Conservation (phyloP, 148 eudicot genomes). For the Spergularia marina region DNA sequence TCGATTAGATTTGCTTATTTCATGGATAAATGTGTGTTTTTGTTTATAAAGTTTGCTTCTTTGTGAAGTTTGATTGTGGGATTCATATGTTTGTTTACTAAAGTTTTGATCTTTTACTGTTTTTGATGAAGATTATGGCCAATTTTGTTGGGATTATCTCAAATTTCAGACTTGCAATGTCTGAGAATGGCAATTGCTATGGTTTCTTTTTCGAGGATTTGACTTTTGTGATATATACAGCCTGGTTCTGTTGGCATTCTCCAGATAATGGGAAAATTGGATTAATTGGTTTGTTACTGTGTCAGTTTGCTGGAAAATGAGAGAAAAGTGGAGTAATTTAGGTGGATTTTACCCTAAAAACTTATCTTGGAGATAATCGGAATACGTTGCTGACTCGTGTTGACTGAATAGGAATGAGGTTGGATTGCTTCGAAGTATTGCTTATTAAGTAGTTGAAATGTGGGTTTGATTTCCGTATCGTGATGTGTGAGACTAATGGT, state of each 20-base stretch:
- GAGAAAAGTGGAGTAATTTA: background rate
- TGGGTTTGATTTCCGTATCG: conserved; percentile 7
- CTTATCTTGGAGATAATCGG: background rate
- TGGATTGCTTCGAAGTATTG: background rate
- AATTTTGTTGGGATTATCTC: background rate
- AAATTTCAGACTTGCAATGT: background rate
- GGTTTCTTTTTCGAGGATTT: background rate
- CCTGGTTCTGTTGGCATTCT: background rate
- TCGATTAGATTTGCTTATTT: background rate
- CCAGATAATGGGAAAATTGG: background rate
- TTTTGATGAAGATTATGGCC: background rate
- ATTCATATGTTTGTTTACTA: background rate
- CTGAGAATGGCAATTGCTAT: background rate
- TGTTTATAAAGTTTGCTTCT: background rate
- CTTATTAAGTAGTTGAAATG: background rate
- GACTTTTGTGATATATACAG: conserved; percentile 1
- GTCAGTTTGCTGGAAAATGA: background rate
- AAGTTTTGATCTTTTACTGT: conserved; percentile 7
- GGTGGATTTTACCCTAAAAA: background rate
- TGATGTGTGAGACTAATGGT: background rate
- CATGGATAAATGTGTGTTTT: conserved; percentile 1
- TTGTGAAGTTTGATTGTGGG: background rate
- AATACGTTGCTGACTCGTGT: background rate
- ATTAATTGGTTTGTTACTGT: background rate
- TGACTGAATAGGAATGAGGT: background rate